Percentiles rank a stretch among this genome's conserved stretches.
phyloP scores from a whole-genome alignment of 345 rosid species.

The Salix dunnii region DNA sequence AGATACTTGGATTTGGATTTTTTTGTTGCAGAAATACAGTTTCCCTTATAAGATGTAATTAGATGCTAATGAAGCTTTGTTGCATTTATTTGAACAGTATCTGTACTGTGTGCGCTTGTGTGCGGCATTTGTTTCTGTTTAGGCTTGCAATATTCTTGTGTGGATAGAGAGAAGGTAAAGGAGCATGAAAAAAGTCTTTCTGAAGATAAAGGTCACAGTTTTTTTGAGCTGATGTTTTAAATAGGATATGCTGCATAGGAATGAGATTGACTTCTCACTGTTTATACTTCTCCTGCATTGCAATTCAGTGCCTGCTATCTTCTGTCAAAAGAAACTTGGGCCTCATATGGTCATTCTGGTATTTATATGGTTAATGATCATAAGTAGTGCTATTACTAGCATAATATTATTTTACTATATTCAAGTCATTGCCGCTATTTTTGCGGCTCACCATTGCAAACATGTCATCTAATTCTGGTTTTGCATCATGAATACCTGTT shows the following conservation, averaged over 20 bases:
- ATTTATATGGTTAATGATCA: background rate
- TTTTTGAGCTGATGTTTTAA: background rate
- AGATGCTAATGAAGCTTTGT: background rate
- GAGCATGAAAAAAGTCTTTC: background rate
- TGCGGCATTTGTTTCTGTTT: background rate
- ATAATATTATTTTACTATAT: background rate
- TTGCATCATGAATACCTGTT: background rate
- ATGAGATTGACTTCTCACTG: background rate
- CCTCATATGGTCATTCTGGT: background rate
- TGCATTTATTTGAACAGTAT: background rate
- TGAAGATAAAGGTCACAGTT: background rate
- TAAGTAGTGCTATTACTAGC: background rate
- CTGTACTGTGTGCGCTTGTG: background rate
- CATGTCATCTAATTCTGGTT: background rate
- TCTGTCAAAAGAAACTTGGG: background rate
- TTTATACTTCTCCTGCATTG: background rate
- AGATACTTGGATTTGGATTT: background rate
- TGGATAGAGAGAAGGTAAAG: background rate
- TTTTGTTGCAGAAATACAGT: background rate
- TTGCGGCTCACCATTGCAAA: background rate
- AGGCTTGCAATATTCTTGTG: background rate
- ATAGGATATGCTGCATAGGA: background rate
- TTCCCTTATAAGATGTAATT: background rate
- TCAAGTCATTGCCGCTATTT: background rate
- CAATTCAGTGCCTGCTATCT: background rate